Conservation (phyloP, 164 flowering plant species). For the Magnolia sinica region DNA sequence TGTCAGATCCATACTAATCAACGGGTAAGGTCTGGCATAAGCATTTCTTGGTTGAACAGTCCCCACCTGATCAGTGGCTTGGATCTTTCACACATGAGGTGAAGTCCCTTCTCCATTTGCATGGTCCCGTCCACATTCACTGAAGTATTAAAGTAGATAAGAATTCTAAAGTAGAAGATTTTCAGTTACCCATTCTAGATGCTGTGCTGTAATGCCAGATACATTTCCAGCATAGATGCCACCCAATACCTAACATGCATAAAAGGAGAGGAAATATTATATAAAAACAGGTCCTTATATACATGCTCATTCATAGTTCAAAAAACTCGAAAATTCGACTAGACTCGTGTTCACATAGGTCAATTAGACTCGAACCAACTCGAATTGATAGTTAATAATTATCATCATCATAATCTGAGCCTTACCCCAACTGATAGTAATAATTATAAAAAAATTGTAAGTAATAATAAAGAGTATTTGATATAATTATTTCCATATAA, state of each 20-base stretch:
- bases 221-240: constrained; percentile 78
- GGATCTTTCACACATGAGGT: too few relatives aligned
- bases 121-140: neutral
- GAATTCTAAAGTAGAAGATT: neutral
- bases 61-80: too few relatives aligned
- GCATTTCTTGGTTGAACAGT: neutral
- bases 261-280: constrained; percentile 4
- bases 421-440: too few relatives aligned
- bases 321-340: too few relatives aligned
- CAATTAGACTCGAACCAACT: too few relatives aligned
- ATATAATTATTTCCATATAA: too few relatives aligned
- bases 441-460: too few relatives aligned
- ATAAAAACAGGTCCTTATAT: neutral
- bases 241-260: constrained; percentile 63
- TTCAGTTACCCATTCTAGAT: constrained; percentile 86
- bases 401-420: too few relatives aligned
- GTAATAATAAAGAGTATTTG: too few relatives aligned
- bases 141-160: neutral
- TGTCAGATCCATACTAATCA: neutral
- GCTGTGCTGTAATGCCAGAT: constrained; percentile 89
- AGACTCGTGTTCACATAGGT: too few relatives aligned
- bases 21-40: neutral
- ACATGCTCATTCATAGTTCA: neutral
- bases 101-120: too few relatives aligned
- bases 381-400: too few relatives aligned